Percentiles rank a stretch among this genome's conserved stretches.
phyloP scores from a whole-genome alignment of 805 yeast species.

The Osmozyma mogii region DNA sequence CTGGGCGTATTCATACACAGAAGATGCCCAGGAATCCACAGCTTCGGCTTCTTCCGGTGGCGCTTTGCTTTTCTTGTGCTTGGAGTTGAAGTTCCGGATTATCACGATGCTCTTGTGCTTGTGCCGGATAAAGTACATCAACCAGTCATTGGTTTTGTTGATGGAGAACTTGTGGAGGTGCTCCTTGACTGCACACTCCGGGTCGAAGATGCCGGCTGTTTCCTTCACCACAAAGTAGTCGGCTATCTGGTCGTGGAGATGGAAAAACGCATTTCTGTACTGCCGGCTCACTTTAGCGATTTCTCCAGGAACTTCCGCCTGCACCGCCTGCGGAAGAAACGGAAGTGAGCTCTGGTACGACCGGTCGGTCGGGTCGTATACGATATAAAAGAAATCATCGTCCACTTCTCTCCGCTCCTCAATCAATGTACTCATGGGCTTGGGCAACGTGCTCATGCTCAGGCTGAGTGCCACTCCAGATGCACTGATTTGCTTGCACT shows the following conservation, averaged over 20 bases:
- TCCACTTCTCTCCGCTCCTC: constrained; percentile 15
- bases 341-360: constrained; percentile 31
- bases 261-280: constrained; percentile 24
- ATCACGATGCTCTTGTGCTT: constrained; percentile 24
- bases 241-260: constrained; percentile 31
- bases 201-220: constrained; percentile 16
- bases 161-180: constrained; percentile 34
- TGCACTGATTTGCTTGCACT: constrained; percentile 1
- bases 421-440: constrained; percentile 14
- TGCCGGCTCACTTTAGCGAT: constrained; percentile 3
- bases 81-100: constrained; percentile 26
- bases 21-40: constrained; percentile 3
- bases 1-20: constrained; percentile 21
- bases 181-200: constrained; percentile 17
- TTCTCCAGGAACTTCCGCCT: constrained; percentile 1
- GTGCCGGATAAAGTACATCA: constrained; percentile 30
- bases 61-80: constrained; percentile 8
- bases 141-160: constrained; percentile 32
- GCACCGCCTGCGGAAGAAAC: constrained; percentile 10
- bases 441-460: constrained; percentile 23
- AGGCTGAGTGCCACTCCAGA: constrained; percentile 16
- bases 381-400: constrained; percentile 29
- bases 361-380: constrained; percentile 19
- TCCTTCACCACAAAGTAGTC: constrained; percentile 22
- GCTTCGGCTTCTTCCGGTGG: constrained; percentile 6